These are phyloP conservation scores for Agaricales sp. DNA, from an alignment of 1,284 basidiomycete genomes.

Conservation along the genomic window DNA sequence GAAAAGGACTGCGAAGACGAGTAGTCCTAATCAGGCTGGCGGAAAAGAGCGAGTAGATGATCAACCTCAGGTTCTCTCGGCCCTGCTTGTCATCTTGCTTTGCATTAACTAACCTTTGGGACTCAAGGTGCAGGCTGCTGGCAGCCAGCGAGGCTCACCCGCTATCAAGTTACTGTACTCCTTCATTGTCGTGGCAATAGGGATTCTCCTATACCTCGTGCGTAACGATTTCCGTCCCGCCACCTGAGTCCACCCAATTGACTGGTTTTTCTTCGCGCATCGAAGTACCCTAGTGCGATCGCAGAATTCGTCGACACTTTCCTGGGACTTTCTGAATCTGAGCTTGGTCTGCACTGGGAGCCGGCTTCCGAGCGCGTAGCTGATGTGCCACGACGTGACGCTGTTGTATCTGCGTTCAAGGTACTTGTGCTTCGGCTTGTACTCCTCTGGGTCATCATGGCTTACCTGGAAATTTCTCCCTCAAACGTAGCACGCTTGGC, in stretches of 20 bases:
- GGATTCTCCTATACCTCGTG: not conserved
- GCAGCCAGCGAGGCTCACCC: no score
- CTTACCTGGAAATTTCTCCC: slow-evolving; percentile 6
- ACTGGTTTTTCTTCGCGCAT: not conserved
- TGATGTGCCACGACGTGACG: slow-evolving; percentile 55
- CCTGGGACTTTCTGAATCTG: not conserved
- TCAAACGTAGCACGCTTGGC: slow-evolving; percentile 60
- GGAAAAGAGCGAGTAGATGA: no score
- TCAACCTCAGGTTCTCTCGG: no score
- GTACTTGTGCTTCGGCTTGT: slow-evolving; percentile 28
- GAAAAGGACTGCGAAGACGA: no score
- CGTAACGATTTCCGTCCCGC: no score
- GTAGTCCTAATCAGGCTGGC: no score
- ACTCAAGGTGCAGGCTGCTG: no score
- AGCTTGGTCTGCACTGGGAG: not conserved
- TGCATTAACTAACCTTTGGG: no score
- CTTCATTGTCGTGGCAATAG: not conserved
- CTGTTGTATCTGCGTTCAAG: slow-evolving; percentile 69
- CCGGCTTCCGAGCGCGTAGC: slow-evolving; percentile 20
- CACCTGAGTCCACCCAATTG: no score
- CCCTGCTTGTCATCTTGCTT: no score
- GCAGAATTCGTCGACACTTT: not conserved
- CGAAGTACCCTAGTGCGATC: not conserved
- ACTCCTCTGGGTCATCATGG: slow-evolving; percentile 3
- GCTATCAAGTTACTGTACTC: no score